A percentile compares a stretch with the other conserved stretches of the same genome.
Conservation (phyloP, 441 rosid genomes). For the Erysimum cheiri region DNA sequence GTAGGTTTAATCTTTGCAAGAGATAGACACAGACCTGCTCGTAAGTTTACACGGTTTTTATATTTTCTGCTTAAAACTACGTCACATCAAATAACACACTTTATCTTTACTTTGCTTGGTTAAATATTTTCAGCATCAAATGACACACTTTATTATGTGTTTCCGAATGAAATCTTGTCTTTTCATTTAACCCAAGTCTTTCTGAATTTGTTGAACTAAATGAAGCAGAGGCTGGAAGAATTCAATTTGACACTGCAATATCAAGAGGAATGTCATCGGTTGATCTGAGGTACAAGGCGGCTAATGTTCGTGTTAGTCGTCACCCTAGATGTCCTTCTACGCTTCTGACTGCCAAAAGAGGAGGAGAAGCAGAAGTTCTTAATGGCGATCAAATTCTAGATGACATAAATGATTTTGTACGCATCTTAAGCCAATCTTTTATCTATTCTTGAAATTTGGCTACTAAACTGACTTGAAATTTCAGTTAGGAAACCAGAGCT, state of each 20-base stretch:
- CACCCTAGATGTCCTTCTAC: conserved; percentile 36
- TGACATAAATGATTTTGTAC: conserved; percentile 59
- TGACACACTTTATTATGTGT: not conserved
- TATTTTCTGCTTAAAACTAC: conserved; percentile 5
- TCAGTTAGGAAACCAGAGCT: conserved; percentile 56
- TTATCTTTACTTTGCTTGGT: not conserved
- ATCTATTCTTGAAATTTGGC: conserved; percentile 6
- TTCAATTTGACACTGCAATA: conserved; percentile 64
- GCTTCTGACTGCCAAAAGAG: conserved; percentile 75
- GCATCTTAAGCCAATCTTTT: conserved; percentile 26
- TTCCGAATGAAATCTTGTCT: not conserved
- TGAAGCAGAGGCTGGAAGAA: conserved; percentile 62
- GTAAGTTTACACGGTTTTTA: conserved; percentile 48
- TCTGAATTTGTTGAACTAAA: conserved; percentile 19
- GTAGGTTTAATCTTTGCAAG: conserved; percentile 75
- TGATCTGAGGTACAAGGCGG: conserved; percentile 72
- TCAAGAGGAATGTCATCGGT: conserved; percentile 68
- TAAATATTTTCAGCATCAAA: not conserved
- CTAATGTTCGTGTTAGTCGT: conserved; percentile 50
- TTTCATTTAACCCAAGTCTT: conserved; percentile 3
- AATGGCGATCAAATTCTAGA: conserved; percentile 66
- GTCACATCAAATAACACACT: not conserved
- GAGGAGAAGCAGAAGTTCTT: conserved; percentile 66
- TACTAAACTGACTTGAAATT: conserved; percentile 32
- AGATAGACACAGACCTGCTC: conserved; percentile 62